Base-by-base conservation (phyloP, 176 grass and related monocot species). In the Tillandsia leiboldiana region DNA sequence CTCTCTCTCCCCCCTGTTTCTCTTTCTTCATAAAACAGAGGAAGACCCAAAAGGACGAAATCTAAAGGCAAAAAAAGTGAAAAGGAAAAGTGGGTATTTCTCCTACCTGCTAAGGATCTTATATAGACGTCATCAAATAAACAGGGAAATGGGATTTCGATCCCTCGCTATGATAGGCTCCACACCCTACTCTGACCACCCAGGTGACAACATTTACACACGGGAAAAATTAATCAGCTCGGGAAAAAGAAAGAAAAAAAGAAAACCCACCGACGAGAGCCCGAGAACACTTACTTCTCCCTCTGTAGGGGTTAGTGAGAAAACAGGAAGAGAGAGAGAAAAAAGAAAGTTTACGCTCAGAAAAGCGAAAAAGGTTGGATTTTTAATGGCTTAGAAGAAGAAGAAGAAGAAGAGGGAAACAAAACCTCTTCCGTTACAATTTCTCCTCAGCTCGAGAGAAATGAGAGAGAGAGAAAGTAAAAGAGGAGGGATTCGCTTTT, bases 101-200 rank as follows among this genome's bases (percentile, higher is more conserved):
- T 81, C 71, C 12, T 11, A 29, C 24, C 59, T 50, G 9, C 59
- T 14, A 62, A 72, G 69, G 78, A 81, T 81, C 78, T 81, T 81
- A 69, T 54, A 68, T 64, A 26, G 12, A 72, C 78, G 78, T 81
- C 71, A 81, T 56, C 71, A 75, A 64, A 69, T 69, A 74, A 61
- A 68, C 71, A 68, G 51, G 69, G 52, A 48, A 81, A 75, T 73
- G 70, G 49, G 18, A 69, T 68, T 14, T 49, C 12, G 13, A 51
- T 57, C 64, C 49, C 29, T 56, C 49, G 23, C 69, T 27, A 27
- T 72, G 24, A 14, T 18, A 15, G 29, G 65, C 26, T 17, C 8
- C 29, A 42, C 64, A 29, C 17, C 28, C 49, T 61, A 9, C 28
- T 56, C n/a, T 72, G 10, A 10, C 26, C 15, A 2, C 26, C 69